Conservation (phyloP, 2,329 filamentous ascomycete genomes). For the Colletotrichum euphorbiae region DNA sequence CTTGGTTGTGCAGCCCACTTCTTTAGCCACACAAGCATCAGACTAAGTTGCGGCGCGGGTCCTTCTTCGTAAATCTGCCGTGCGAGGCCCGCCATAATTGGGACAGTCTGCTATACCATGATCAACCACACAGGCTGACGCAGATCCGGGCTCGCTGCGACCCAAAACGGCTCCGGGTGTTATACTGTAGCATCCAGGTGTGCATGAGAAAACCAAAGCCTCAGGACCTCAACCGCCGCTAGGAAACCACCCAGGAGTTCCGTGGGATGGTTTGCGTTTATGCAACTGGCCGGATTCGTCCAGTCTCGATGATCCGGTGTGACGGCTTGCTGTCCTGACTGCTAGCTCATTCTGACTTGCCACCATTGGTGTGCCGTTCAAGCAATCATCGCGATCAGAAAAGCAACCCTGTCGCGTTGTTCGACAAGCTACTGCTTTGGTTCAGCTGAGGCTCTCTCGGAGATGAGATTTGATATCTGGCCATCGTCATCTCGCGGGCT, state of each 20-base stretch:
- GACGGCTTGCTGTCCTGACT: slow-evolving; percentile 6
- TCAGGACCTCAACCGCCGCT: slow-evolving; percentile 24
- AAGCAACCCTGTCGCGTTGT: background rate
- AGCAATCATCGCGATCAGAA: slow-evolving; percentile 4
- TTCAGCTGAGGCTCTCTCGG: slow-evolving; percentile 30
- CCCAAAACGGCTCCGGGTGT: slow-evolving; percentile 14
- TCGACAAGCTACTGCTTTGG: background rate
- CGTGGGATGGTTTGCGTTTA: slow-evolving; percentile 41
- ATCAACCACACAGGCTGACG: slow-evolving; percentile 14
- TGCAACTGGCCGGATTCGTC: slow-evolving; percentile 38
- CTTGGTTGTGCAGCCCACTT: slow-evolving; percentile 16
- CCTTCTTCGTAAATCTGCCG: slow-evolving; percentile 8
- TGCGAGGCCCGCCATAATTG: slow-evolving; percentile 21
- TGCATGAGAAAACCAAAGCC: slow-evolving; percentile 19
- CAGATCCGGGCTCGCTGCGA: slow-evolving; percentile 29
- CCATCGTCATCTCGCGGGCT: slow-evolving; percentile 23
- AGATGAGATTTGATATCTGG: slow-evolving; percentile 20
- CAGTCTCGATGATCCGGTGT: background rate
- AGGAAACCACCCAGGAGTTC: slow-evolving; percentile 29
- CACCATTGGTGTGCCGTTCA: slow-evolving; percentile 3
- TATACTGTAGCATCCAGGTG: slow-evolving; percentile 28
- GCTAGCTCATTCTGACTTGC: background rate
- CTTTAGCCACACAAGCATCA: slow-evolving; percentile 25
- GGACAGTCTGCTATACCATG: slow-evolving; percentile 21
- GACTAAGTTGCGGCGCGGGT: slow-evolving; percentile 3